These are phyloP conservation scores for Cyberlindnera saturnus DNA, from an alignment of 805 yeast species.

Conservation along the genomic window DNA sequence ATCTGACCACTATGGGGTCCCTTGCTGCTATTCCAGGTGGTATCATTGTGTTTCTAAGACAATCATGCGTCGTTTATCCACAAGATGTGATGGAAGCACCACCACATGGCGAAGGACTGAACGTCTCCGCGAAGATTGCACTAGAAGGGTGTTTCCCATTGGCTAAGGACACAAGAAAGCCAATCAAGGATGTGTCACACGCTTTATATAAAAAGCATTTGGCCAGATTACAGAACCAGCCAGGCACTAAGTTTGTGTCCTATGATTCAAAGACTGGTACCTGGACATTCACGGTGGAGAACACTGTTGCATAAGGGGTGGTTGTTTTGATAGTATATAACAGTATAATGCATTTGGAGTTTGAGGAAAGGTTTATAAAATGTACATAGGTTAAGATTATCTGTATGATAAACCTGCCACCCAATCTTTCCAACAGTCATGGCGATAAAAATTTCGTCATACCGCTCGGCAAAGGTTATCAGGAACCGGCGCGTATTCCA, in stretches of 20 bases:
- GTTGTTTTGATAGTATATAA: neutral
- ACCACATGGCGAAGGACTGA: slow-evolving; percentile 71
- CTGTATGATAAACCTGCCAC: too few relatives aligned
- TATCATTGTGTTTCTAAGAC: slow-evolving; percentile 53
- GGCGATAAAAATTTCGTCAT: too few relatives aligned
- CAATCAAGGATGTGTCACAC: slow-evolving; percentile 73
- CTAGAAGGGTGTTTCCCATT: slow-evolving; percentile 77
- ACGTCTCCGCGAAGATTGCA: slow-evolving; percentile 66
- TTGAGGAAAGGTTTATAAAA: too few relatives aligned
- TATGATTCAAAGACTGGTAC: slow-evolving; percentile 74
- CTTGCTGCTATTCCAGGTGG: slow-evolving; percentile 61
- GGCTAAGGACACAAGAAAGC: slow-evolving; percentile 63
- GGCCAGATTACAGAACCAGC: slow-evolving; percentile 53
- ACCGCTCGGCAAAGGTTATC: too few relatives aligned
- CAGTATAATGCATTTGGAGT: too few relatives aligned
- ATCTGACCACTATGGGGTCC: slow-evolving; percentile 61
- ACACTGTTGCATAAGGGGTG: slow-evolving; percentile 7
- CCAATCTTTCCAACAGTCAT: too few relatives aligned
- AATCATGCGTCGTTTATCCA: slow-evolving; percentile 68
- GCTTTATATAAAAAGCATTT: slow-evolving; percentile 66
- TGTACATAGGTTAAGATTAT: too few relatives aligned
- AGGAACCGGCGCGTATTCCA: too few relatives aligned
- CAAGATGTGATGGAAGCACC: slow-evolving; percentile 55
- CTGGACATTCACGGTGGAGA: slow-evolving; percentile 57
- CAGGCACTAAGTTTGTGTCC: slow-evolving; percentile 58